Conservation (phyloP, 1,139 yeast genomes). For the Candida tropicalis region DNA sequence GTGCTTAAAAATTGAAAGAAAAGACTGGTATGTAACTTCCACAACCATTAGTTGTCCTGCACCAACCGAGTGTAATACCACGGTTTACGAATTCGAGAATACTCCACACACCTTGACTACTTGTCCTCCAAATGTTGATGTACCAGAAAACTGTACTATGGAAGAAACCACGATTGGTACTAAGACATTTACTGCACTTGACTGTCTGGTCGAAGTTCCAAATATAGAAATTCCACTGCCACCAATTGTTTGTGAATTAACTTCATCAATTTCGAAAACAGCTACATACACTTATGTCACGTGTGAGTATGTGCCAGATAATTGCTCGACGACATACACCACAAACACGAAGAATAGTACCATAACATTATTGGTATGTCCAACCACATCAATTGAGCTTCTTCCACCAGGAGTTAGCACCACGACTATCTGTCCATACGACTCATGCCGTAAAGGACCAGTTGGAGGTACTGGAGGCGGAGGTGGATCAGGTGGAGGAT, state of each 20-base stretch:
- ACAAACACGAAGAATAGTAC: background rate
- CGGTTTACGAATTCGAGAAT: background rate
- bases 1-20: background rate
- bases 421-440: conserved; percentile 2
- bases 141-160: background rate
- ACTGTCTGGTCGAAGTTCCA: too few relatives aligned
- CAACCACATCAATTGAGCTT: background rate
- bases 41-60: background rate
- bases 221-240: background rate
- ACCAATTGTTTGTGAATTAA: background rate
- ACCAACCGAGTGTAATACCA: background rate
- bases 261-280: background rate
- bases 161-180: background rate
- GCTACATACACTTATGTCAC: background rate
- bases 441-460: background rate
- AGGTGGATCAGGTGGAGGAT: conserved; percentile 40
- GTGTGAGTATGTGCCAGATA: background rate
- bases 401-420: background rate
- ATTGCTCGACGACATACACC: background rate
- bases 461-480: conserved; percentile 9
- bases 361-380: background rate
- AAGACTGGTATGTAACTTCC: background rate
- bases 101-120: background rate
- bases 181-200: background rate
- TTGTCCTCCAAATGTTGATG: background rate